These are phyloP conservation scores for Tetrapyrgos nigripes DNA, from an alignment of 1,284 basidiomycete species.

Conservation along the genomic window DNA sequence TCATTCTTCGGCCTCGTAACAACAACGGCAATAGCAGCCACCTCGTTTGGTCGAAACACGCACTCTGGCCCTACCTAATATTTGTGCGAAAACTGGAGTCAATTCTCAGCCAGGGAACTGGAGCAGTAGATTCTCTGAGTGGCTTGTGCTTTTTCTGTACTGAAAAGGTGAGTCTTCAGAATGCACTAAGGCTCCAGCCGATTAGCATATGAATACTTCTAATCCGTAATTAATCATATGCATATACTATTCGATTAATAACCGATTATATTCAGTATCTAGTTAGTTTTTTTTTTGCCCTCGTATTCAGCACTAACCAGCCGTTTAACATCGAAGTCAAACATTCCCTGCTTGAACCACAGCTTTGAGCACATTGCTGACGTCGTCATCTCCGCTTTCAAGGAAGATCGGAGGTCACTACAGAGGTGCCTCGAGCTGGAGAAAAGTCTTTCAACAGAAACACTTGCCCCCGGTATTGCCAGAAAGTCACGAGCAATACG, in stretches of 20 bases:
- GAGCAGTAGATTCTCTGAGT: no score
- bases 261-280: slow-evolving; percentile 1
- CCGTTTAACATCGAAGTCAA: not conserved
- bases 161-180: no score
- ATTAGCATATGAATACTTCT: slow-evolving; percentile 1
- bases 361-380: slow-evolving; percentile 27
- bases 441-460: slow-evolving; percentile 30
- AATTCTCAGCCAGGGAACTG: no score
- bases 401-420: slow-evolving; percentile 22
- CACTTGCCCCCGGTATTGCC: slow-evolving; percentile 31
- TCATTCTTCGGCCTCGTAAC: no score
- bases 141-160: no score
- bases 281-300: not conserved
- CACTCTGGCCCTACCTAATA: no score
- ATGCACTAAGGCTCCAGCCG: not conserved
- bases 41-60: no score
- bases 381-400: slow-evolving; percentile 27
- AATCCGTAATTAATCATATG: slow-evolving; percentile 1
- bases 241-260: not conserved
- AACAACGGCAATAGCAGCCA: no score
- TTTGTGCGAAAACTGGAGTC: no score
- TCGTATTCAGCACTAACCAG: not conserved
- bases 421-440: slow-evolving; percentile 28
- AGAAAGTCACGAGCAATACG: no score
- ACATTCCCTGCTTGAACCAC: no score